phyloP scores from a whole-genome alignment of 257 asterid genomes.

The Voacanga thouarsii region DNA sequence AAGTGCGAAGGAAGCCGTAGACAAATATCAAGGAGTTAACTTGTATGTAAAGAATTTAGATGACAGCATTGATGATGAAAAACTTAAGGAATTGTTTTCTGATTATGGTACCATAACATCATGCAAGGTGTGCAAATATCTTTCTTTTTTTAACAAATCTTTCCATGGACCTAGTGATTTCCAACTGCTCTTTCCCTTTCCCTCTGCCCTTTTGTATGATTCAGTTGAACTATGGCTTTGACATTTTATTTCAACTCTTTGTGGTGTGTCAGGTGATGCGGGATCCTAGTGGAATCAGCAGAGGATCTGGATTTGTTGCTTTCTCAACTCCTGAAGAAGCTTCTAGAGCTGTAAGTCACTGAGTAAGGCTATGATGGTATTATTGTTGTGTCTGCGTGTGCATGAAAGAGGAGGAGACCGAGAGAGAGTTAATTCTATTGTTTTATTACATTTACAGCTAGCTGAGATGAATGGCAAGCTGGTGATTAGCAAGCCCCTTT shows the following conservation, averaged over 20 bases:
- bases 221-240: neutral
- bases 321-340: constrained; percentile 63
- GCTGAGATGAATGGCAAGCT: constrained; percentile 57
- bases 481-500: constrained; percentile 51
- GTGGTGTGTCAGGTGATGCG: constrained; percentile 46
- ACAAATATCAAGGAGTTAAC: constrained; percentile 47
- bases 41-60: constrained; percentile 57
- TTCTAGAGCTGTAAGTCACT: constrained; percentile 55
- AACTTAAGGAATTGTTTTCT: constrained; percentile 49
- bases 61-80: constrained; percentile 56
- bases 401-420: neutral
- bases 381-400: neutral
- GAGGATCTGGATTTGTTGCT: constrained; percentile 71
- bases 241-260: neutral
- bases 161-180: neutral
- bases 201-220: neutral
- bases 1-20: constrained; percentile 42
- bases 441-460: constrained; percentile 27
- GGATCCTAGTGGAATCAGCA: constrained; percentile 55
- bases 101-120: constrained; percentile 50
- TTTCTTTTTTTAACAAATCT: neutral
- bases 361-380: neutral
- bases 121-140: constrained; percentile 40
- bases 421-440: neutral
- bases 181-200: neutral